Base-by-base conservation (phyloP, 1,139 yeast species). In the Eremothecium sinecaudum region DNA sequence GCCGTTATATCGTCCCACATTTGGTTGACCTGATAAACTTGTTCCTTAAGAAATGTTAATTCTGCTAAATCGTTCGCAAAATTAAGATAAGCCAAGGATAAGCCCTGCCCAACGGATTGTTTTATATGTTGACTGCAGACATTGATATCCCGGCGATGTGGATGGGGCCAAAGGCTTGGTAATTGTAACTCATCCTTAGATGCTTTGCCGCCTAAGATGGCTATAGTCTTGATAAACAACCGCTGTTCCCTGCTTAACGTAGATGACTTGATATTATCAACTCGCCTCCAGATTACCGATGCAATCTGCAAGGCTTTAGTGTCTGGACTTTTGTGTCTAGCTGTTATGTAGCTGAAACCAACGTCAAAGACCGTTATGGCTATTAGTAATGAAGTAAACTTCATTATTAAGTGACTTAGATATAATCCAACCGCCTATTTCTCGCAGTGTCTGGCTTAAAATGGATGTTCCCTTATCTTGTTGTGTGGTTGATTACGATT, bases 1-100 rank as follows among this genome's bases (percentile, higher is more conserved):
- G n/a, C 14, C 11, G 13, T 27, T 5, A 27, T 10, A n/a, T 27
- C 30, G n/a, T 27, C 30, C 30, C 30, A 27, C 21, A 27, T 27
- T 14, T 17, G n/a, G 14, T 27, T n/a, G 13, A 27, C 14, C n/a
- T 27, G 30, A 7, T 17, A 16, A 10, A 27, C 21, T 18, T 27
- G 21, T n/a, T 27, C 30, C 21, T 17, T 27, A 14, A 27, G 30
- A 21, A 16, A 27, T 16, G n/a, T 14, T 9, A 27, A 10, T n/a
- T 27, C 14, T 27, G 21, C 21, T 18, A 16, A 10, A 7, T 15
- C 21, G 4, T 27, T 27, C 4, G 17, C 19, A 19, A 10, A 19
- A 17, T 17, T 15, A n/a, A 27, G 14, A 7, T 27, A 27, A 9
- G 30, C 21, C 17, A 27, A 18, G n/a, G 30, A 9, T 11, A 27